phyloP scores from a whole-genome alignment of 2,329 filamentous ascomycete species.

The Clonostachys rhizophaga region DNA sequence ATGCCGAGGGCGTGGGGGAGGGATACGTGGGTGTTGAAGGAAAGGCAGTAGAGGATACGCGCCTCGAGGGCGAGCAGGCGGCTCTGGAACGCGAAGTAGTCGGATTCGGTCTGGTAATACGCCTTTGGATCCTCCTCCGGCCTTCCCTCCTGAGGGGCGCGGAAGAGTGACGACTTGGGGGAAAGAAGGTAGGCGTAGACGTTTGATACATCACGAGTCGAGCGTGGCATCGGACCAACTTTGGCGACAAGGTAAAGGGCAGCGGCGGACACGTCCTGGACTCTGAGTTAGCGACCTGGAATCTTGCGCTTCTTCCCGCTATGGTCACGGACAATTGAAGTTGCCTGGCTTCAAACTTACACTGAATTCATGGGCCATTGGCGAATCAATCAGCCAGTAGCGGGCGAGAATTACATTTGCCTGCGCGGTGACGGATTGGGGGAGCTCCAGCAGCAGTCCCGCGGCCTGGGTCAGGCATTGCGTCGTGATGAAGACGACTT shows the following conservation, averaged over 20 bases:
- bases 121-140: conserved; percentile 36
- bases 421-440: conserved; percentile 81
- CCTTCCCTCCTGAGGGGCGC: conserved; percentile 23
- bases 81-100: conserved; percentile 61
- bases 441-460: conserved; percentile 75
- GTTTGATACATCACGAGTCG: conserved; percentile 76
- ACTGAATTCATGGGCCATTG: conserved; percentile 54
- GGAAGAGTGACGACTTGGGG: conserved; percentile 49
- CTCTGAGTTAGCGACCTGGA: too few species aligned
- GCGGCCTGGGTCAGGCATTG: conserved; percentile 73
- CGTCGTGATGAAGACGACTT: conserved; percentile 66
- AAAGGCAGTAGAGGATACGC: conserved; percentile 68
- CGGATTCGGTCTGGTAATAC: conserved; percentile 70
- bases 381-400: conserved; percentile 65
- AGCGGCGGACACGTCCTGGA: conserved; percentile 75
- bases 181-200: conserved; percentile 80
- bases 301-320: too few species aligned
- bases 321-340: neutral
- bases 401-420: conserved; percentile 78
- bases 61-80: conserved; percentile 71
- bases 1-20: conserved; percentile 83
- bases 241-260: conserved; percentile 79
- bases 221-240: conserved; percentile 70
- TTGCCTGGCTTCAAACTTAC: conserved; percentile 20
- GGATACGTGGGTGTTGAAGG: conserved; percentile 80